These are phyloP conservation scores for Fonsecaea monophora DNA, from an alignment of 2,329 filamentous ascomycete genomes.

Conservation along the genomic window DNA sequence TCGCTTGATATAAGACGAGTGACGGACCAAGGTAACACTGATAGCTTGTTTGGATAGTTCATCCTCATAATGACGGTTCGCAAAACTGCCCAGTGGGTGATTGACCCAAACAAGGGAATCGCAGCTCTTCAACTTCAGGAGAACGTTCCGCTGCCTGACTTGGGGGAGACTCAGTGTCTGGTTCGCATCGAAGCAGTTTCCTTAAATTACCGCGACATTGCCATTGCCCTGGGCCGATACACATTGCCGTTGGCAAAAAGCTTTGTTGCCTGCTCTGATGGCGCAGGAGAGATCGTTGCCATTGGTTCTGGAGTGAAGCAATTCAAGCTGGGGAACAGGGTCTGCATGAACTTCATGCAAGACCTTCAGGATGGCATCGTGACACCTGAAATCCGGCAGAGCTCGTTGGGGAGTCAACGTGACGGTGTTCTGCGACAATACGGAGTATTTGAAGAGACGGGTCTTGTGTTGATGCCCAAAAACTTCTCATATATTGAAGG, in stretches of 20 bases:
- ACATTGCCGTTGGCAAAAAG: slow-evolving; percentile 47
- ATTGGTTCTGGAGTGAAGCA: neutral
- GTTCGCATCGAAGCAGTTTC: slow-evolving; percentile 43
- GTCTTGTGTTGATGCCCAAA: slow-evolving; percentile 68
- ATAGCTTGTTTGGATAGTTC: too few species aligned
- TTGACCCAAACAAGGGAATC: neutral
- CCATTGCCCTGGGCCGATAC: slow-evolving; percentile 60
- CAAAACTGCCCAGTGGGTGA: neutral
- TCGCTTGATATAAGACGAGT: too few species aligned
- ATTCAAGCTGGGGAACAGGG: slow-evolving; percentile 1
- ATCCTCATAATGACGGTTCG: neutral
- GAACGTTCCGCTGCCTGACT: neutral
- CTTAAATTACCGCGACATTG: slow-evolving; percentile 59
- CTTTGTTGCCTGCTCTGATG: slow-evolving; percentile 8
- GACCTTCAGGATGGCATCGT: neutral
- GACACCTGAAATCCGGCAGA: neutral
- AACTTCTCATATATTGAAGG: slow-evolving; percentile 62
- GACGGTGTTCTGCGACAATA: slow-evolving; percentile 73
- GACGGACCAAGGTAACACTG: too few species aligned
- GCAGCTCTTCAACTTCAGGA: neutral
- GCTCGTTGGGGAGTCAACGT: slow-evolving; percentile 51
- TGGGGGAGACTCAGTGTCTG: neutral
- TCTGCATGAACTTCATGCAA: slow-evolving; percentile 5
- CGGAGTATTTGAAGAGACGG: slow-evolving; percentile 70
- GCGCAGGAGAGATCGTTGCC: neutral